Base-by-base conservation (phyloP, 495 filamentous ascomycete genomes). In the Annulohypoxylon moriforme region DNA sequence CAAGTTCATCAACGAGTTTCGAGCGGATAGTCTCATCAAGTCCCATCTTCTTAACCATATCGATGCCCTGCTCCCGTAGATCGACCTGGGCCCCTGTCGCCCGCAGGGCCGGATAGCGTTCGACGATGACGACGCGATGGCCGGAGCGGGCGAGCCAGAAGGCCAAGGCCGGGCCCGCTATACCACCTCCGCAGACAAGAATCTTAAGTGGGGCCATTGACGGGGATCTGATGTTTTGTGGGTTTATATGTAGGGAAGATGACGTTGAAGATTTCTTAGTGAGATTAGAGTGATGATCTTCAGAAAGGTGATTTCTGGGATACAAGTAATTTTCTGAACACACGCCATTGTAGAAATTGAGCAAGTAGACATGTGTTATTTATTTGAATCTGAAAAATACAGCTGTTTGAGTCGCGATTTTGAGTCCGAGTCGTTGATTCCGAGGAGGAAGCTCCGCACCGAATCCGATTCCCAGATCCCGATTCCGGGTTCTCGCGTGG, bases 51-150 rank as follows among this genome's bases (percentile, higher is more conserved):
- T 78, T 75, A 78, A 89, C 85, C 2, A 87, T 74, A 1, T 77
- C 77, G 29, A 88, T 73, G 9, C 84, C 87, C 10, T 75, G 75
- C 24, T 76, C 82, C 31, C 84, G 83, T 18, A 88, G 80, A 70
- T 90, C 88, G 63, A 89, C 68, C 22, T 81, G 80, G 56, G 86
- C 85, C n/a, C 88, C 87, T 44, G 74, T 71, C 0, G 79, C 74
- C 16, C 83, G 84, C 9, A 88, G 73, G 13, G 68, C 9, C 2
- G 80, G 75, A 61, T 79, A 82, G 59, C 85, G 83, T 69, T 89
- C 87, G 47, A 88, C 79, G 64, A 89, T 63, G 11, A 85, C 87
- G 61, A 90, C 78, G 27, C 76, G 53, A 66, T 80, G 80, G 25
- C 83, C 84, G 55, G 82, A 77, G 68, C 83, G 85, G 22, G 83